These are phyloP conservation scores for Saussurea involucrata DNA, from an alignment of 129 eudicot species.

Conservation along the genomic window DNA sequence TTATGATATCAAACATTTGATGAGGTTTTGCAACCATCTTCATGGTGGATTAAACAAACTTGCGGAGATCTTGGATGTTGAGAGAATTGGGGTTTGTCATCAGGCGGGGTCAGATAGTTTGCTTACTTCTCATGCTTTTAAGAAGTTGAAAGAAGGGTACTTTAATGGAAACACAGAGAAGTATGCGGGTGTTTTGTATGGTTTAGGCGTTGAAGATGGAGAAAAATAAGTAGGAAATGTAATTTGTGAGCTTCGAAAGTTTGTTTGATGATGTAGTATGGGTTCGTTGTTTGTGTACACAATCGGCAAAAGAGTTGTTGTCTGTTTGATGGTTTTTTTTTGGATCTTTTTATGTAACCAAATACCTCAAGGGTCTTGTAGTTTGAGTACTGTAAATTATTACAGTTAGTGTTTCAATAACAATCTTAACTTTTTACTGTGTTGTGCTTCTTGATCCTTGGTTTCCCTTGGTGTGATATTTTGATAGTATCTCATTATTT, in stretches of 20 bases:
- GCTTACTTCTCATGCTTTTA: constrained; percentile 54
- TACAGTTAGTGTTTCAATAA: constrained; percentile 65
- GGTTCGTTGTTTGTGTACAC: constrained; percentile 45
- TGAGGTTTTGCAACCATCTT: constrained; percentile 68
- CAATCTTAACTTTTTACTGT: constrained; percentile 46
- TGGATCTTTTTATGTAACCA: constrained; percentile 41
- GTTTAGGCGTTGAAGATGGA: constrained; percentile 64
- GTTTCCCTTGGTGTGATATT: not conserved
- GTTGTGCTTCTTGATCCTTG: constrained; percentile 7
- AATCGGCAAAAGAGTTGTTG: constrained; percentile 50
- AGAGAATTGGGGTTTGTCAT: constrained; percentile 61
- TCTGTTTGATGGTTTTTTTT: constrained; percentile 35
- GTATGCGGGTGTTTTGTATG: constrained; percentile 75
- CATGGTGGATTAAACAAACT: constrained; percentile 75
- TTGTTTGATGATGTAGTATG: constrained; percentile 41
- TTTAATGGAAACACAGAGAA: constrained; percentile 55
- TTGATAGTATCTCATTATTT: not conserved
- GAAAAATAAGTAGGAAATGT: constrained; percentile 40
- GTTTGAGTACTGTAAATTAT: constrained; percentile 67
- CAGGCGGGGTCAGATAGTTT: constrained; percentile 77
- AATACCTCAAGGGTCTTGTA: constrained; percentile 49
- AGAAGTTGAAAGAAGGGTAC: constrained; percentile 61
- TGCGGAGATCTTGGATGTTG: constrained; percentile 63
- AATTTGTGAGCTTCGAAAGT: constrained; percentile 20
- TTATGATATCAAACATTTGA: constrained; percentile 71